Evolutionary conservation across 768 basidiomycete species (phyloP).

Genomic region (Tylopilus felleus): DNA sequence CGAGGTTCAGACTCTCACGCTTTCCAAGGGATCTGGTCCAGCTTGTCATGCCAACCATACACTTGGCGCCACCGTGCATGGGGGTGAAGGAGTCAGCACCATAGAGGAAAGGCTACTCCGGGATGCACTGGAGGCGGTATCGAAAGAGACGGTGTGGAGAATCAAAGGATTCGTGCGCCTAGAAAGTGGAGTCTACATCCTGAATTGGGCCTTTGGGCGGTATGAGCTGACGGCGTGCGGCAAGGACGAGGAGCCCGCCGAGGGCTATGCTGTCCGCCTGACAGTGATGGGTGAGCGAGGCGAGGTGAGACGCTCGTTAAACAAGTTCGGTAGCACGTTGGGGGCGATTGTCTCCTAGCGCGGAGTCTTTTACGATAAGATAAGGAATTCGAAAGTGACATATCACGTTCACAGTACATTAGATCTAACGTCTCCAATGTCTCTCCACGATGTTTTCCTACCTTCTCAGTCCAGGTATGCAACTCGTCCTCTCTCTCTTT

Average conservation of each 20-base stretch:
- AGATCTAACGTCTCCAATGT: slow-evolving; percentile 9
- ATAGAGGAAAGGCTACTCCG: slow-evolving; percentile 40
- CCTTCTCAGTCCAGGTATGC: slow-evolving; percentile 29
- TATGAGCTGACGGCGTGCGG: slow-evolving; percentile 56
- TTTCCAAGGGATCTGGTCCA: slow-evolving; percentile 46
- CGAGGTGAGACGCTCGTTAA: slow-evolving; percentile 61
- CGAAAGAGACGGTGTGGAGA: slow-evolving; percentile 72
- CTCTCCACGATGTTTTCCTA: slow-evolving; percentile 31
- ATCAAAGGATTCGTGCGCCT: slow-evolving; percentile 85
- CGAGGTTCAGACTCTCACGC: slow-evolving; percentile 79
- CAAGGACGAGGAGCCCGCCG: slow-evolving; percentile 16
- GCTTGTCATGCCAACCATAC: slow-evolving; percentile 3
- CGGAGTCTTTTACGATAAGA: slow-evolving; percentile 11
- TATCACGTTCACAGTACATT: slow-evolving; percentile 7
- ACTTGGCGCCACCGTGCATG: not conserved
- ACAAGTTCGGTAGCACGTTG: slow-evolving; percentile 49
- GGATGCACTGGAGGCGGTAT: slow-evolving; percentile 47
- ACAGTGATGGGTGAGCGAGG: slow-evolving; percentile 94
- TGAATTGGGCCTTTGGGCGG: slow-evolving; percentile 95
- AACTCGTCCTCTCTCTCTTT: not conserved
- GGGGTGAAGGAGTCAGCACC: slow-evolving; percentile 6
- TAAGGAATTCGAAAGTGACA: not conserved
- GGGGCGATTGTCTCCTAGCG: slow-evolving; percentile 33
- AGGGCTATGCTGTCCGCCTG: slow-evolving; percentile 47
- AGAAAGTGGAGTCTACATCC: slow-evolving; percentile 42